Conservation (phyloP, 179 eudicot genomes). For the Spinacia oleracea region DNA sequence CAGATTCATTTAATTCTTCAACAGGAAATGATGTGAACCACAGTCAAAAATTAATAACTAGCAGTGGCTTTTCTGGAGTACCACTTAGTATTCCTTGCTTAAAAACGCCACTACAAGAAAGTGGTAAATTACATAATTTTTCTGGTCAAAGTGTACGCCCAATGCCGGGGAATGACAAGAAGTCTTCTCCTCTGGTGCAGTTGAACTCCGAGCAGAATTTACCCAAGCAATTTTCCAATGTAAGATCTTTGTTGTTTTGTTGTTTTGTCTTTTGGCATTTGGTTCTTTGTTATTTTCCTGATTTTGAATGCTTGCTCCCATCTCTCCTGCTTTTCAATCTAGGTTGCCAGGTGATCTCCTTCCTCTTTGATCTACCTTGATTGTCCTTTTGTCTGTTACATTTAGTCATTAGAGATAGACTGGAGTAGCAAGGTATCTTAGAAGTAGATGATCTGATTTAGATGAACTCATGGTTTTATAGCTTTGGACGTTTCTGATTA, state of each 20-base stretch:
- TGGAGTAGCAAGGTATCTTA: neutral
- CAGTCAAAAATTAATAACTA: slow-evolving; percentile 31
- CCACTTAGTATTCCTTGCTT: slow-evolving; percentile 33
- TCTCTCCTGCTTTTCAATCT: neutral
- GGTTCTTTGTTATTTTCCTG: slow-evolving; percentile 15
- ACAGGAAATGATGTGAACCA: slow-evolving; percentile 21
- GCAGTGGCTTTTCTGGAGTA: slow-evolving; percentile 28
- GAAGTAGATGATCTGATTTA: neutral
- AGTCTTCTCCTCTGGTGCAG: slow-evolving; percentile 38
- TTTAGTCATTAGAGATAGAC: neutral
- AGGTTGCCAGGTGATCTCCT: neutral
- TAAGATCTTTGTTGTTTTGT: slow-evolving; percentile 32
- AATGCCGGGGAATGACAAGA: slow-evolving; percentile 38
- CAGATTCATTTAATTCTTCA: slow-evolving; percentile 31
- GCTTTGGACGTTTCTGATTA: neutral
- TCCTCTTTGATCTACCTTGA: neutral
- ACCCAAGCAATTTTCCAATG: slow-evolving; percentile 64
- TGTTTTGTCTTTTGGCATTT: slow-evolving; percentile 11
- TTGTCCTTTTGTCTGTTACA: neutral
- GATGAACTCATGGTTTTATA: neutral
- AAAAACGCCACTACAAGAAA: slow-evolving; percentile 32
- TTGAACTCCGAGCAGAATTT: slow-evolving; percentile 44
- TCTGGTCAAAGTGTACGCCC: slow-evolving; percentile 29
- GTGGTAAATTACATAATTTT: slow-evolving; percentile 34
- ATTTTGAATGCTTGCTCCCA: neutral